Percentiles rank a stretch among this genome's conserved stretches.
Evolutionary conservation across 768 basidiomycete genomes (phyloP).

Genomic region (Candolleomyces eurysporus): DNA sequence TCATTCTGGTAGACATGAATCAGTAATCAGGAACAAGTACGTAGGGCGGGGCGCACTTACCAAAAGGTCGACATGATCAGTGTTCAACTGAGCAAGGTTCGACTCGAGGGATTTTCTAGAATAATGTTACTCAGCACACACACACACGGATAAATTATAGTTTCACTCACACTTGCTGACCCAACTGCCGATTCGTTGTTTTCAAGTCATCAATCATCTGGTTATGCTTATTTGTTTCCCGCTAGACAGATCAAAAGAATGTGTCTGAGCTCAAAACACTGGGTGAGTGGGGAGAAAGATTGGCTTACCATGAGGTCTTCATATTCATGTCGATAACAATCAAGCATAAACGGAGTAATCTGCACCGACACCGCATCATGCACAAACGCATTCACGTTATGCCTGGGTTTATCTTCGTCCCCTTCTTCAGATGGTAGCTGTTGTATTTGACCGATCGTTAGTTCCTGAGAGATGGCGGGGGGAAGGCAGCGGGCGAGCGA

Average conservation of each 20-base stretch:
- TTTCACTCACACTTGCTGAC: slow-evolving; percentile 70
- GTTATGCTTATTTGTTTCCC: slow-evolving; percentile 78
- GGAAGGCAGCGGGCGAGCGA: not conserved
- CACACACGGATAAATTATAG: not conserved
- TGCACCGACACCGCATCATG: slow-evolving; percentile 80
- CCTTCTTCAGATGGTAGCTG: slow-evolving; percentile 20
- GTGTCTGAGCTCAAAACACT: not conserved
- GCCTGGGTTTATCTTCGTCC: slow-evolving; percentile 34
- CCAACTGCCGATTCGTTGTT: slow-evolving; percentile 73
- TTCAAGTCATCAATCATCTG: slow-evolving; percentile 81
- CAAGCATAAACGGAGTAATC: slow-evolving; percentile 96
- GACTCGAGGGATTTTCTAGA: slow-evolving; percentile 77
- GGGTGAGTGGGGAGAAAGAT: not conserved
- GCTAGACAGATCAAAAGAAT: slow-evolving; percentile 25
- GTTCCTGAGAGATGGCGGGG: too few species aligned
- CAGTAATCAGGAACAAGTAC: not conserved
- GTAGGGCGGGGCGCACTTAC: slow-evolving; percentile 34
- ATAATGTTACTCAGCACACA: slow-evolving; percentile 8
- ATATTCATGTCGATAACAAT: slow-evolving; percentile 86
- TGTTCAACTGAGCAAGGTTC: slow-evolving; percentile 73
- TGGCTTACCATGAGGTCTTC: slow-evolving; percentile 62
- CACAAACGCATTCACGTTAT: slow-evolving; percentile 81
- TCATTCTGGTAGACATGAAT: slow-evolving; percentile 59
- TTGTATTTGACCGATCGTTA: slow-evolving; percentile 3
- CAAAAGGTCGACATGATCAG: slow-evolving; percentile 77